A percentile compares a stretch with the other conserved stretches of the same genome.
Conservation (phyloP, 2,329 filamentous ascomycete genomes). For the Truncatella angustata region DNA sequence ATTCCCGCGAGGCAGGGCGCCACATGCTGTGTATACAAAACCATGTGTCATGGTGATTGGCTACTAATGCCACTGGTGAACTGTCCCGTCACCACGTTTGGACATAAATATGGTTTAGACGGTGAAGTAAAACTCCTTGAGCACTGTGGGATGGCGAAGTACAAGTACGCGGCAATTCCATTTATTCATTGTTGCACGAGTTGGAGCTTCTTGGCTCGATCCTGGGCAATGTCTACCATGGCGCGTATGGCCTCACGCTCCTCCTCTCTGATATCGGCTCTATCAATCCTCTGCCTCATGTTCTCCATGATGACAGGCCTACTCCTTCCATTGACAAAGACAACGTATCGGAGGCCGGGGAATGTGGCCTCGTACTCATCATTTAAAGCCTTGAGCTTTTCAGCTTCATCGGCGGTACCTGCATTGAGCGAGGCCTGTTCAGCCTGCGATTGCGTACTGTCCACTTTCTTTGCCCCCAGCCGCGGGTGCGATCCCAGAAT, state of each 20-base stretch:
- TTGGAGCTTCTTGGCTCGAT: conserved; percentile 67
- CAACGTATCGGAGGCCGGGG: conserved; percentile 82
- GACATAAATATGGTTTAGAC: too few relatives aligned
- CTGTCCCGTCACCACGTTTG: too few relatives aligned
- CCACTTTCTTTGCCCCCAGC: conserved; percentile 76
- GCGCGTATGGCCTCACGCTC: conserved; percentile 75
- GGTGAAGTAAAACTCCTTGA: too few relatives aligned
- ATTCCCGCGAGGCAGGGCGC: too few relatives aligned
- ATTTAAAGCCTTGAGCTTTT: conserved; percentile 64
- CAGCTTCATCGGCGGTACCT: conserved; percentile 49
- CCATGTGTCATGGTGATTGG: too few relatives aligned
- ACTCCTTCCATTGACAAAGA: conserved; percentile 83
- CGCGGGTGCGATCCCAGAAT: conserved; percentile 83
- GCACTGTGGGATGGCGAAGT: too few relatives aligned
- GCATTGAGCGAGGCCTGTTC: conserved; percentile 76
- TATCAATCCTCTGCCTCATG: conserved; percentile 72
- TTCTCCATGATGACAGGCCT: conserved; percentile 76
- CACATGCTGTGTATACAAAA: too few relatives aligned
- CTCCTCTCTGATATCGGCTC: conserved; percentile 65
- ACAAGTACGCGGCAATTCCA: neutral
- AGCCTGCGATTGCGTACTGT: conserved; percentile 75
- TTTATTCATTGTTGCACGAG: conserved; percentile 14
- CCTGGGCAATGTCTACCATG: conserved; percentile 87
- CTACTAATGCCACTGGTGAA: too few relatives aligned
- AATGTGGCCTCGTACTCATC: conserved; percentile 76